These are phyloP conservation scores for Camelina laxa DNA, from an alignment of 345 rosid genomes.

Conservation along the genomic window DNA sequence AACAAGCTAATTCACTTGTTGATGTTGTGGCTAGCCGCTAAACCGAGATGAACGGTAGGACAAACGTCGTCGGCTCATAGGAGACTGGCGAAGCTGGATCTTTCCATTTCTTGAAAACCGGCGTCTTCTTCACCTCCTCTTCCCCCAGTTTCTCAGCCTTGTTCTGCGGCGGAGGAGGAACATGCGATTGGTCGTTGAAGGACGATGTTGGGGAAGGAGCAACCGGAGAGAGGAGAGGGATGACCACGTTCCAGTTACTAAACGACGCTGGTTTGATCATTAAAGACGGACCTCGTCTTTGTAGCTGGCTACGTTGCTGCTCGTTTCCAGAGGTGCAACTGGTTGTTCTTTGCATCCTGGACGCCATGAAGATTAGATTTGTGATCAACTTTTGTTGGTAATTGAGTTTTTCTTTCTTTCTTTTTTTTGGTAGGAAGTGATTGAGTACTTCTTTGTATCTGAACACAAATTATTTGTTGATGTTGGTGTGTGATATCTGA, in stretches of 20 bases:
- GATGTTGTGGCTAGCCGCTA: neutral
- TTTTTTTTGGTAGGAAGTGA: too few relatives aligned
- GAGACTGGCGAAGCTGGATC: conserved; percentile 84
- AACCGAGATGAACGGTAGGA: conserved; percentile 61
- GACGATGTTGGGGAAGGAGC: conserved; percentile 52
- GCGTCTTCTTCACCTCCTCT: conserved; percentile 44
- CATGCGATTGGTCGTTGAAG: neutral
- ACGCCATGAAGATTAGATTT: conserved; percentile 23
- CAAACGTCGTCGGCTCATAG: conserved; percentile 48
- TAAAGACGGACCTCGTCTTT: conserved; percentile 66
- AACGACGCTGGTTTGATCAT: conserved; percentile 53
- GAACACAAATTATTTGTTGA: neutral
- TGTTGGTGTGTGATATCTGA: conserved; percentile 1
- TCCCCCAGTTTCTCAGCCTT: conserved; percentile 34
- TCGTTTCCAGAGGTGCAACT: neutral
- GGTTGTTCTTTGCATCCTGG: conserved; percentile 18
- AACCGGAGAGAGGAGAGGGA: conserved; percentile 88
- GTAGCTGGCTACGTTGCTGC: conserved; percentile 59
- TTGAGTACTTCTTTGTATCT: neutral
- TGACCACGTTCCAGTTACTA: conserved; percentile 65
- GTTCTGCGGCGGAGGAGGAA: conserved; percentile 8
- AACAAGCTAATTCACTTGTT: too few relatives aligned
- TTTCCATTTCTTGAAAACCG: conserved; percentile 81
- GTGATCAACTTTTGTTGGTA: neutral
- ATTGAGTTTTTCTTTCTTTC: neutral